phyloP scores from a whole-genome alignment of 2,329 filamentous ascomycete species.

The Pseudogymnoascus sp. region DNA sequence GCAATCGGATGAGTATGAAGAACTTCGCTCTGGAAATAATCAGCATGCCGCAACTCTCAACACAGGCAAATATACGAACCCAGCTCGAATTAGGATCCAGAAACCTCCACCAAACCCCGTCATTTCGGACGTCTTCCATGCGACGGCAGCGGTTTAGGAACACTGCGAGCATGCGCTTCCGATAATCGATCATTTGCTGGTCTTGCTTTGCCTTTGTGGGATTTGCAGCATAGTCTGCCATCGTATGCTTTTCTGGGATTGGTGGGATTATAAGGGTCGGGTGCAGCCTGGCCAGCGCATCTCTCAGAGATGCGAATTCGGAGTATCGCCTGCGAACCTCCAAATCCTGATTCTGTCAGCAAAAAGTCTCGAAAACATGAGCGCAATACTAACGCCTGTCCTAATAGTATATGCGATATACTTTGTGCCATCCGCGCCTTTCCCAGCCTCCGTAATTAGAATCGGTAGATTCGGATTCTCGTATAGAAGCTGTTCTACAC shows the following conservation, averaged over 20 bases:
- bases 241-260: slow-evolving; percentile 96
- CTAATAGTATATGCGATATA: slow-evolving; percentile 97
- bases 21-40: slow-evolving; percentile 72
- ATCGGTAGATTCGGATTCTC: slow-evolving; percentile 88
- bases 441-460: slow-evolving; percentile 87
- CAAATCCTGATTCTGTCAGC: slow-evolving; percentile 56
- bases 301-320: slow-evolving; percentile 84
- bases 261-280: slow-evolving; percentile 93
- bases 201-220: slow-evolving; percentile 98
- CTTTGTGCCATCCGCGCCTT: slow-evolving; percentile 84
- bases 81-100: slow-evolving; percentile 97
- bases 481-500: slow-evolving; percentile 94
- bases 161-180: slow-evolving; percentile 93
- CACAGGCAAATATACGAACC: slow-evolving; percentile 35
- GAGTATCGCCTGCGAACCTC: slow-evolving; percentile 94
- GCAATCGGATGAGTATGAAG: slow-evolving; percentile 82
- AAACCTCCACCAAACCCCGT: slow-evolving; percentile 97
- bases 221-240: slow-evolving; percentile 97
- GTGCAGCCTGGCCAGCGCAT: slow-evolving; percentile 82
- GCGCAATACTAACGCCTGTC: slow-evolving; percentile 58
- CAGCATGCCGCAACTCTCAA: slow-evolving; percentile 12
- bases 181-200: slow-evolving; percentile 87
- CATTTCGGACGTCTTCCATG: slow-evolving; percentile 85
- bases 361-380: background rate
- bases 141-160: slow-evolving; percentile 88